A percentile compares a stretch with the other conserved stretches of the same genome.
These are phyloP conservation scores for Beauveria rudraprayagi DNA, from an alignment of 2,329 filamentous ascomycete species.

Conservation along the genomic window DNA sequence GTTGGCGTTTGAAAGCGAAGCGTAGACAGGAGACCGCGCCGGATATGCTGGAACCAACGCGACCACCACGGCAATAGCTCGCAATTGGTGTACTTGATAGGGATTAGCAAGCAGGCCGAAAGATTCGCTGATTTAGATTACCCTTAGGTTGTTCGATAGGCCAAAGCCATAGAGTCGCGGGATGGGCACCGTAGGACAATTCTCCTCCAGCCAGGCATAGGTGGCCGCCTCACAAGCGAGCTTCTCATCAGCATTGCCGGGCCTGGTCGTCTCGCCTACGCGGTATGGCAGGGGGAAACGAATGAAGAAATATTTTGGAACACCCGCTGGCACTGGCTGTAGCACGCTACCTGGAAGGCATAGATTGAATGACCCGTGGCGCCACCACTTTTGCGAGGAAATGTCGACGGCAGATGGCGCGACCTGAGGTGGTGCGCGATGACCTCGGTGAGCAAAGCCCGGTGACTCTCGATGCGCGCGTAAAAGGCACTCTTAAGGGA, in stretches of 20 bases:
- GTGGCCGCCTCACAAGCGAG: conserved; percentile 29
- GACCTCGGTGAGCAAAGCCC: neutral
- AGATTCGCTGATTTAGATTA: neutral
- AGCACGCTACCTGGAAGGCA: conserved; percentile 17
- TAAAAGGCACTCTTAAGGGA: conserved; percentile 9
- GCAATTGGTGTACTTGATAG: neutral
- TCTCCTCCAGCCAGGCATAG: conserved; percentile 29
- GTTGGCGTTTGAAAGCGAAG: neutral
- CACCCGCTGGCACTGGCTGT: neutral
- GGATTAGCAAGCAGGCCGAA: too few relatives aligned
- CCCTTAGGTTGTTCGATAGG: conserved; percentile 7
- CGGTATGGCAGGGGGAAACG: conserved; percentile 27
- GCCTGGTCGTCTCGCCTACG: conserved; percentile 25
- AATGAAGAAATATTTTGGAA: conserved; percentile 14
- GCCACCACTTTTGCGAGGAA: conserved; percentile 13
- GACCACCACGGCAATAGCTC: neutral
- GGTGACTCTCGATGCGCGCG: conserved; percentile 6
- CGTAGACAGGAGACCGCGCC: neutral
- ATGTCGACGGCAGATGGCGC: conserved; percentile 1
- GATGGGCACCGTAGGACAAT: conserved; percentile 29
- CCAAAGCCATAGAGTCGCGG: conserved; percentile 20
- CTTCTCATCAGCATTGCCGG: conserved; percentile 34
- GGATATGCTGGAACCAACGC: neutral
- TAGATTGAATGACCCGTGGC: conserved; percentile 28
- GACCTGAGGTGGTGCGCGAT: conserved; percentile 2